These are phyloP conservation scores for Fusarium sterilihyphosum DNA, from an alignment of 2,329 filamentous ascomycete species.

Conservation along the genomic window DNA sequence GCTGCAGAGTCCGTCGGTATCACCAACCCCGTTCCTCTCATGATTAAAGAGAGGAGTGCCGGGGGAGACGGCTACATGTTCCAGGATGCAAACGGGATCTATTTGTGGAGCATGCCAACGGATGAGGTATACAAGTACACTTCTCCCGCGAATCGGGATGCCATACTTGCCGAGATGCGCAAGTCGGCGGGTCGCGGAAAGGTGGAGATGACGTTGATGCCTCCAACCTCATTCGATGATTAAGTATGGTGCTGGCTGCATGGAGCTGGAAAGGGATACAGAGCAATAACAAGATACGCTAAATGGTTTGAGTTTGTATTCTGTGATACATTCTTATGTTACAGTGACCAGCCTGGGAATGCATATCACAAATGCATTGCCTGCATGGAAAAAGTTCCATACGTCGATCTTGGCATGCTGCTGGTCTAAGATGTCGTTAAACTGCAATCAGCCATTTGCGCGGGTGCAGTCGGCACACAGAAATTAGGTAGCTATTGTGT, in stretches of 20 bases:
- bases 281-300: background rate
- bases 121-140: background rate
- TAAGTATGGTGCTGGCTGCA: background rate
- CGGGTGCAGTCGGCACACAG: background rate
- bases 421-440: too few relatives aligned
- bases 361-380: background rate
- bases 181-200: background rate
- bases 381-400: background rate
- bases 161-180: background rate
- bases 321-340: fast-evolving
- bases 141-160: background rate
- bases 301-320: background rate
- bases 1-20: background rate
- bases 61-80: conserved; percentile 1
- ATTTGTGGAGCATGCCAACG: background rate
- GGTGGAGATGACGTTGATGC: background rate
- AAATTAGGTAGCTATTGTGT: fast-evolving
- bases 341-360: background rate
- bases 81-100: background rate
- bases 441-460: background rate
- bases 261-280: background rate
- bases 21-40: background rate
- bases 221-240: background rate
- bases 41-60: background rate
- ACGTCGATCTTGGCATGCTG: background rate